Conservation (phyloP, 441 rosid species). For the Gossypium trilobum region DNA sequence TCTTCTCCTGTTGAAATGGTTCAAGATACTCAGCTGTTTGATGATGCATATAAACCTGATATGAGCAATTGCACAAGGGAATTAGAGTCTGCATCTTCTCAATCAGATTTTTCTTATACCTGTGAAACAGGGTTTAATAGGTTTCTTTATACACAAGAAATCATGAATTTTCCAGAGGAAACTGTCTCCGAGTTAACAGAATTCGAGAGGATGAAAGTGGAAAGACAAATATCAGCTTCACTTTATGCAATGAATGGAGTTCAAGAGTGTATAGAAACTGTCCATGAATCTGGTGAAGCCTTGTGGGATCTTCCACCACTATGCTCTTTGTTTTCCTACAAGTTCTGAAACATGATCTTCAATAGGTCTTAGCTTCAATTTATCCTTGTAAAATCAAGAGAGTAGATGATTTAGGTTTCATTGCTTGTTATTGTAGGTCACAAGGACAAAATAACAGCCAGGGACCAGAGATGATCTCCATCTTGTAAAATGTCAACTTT, state of each 20-base stretch:
- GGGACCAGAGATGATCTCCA: neutral
- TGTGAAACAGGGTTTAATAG: constrained; percentile 29
- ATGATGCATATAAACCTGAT: constrained; percentile 54
- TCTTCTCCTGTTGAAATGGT: constrained; percentile 20
- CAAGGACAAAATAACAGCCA: constrained; percentile 10
- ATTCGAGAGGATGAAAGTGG: constrained; percentile 61
- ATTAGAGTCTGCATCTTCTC: constrained; percentile 23
- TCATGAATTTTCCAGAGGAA: constrained; percentile 34
- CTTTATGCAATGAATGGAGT: constrained; percentile 60
- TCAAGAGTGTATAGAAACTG: constrained; percentile 48
- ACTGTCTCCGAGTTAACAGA: constrained; percentile 34
- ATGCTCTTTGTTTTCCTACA: constrained; percentile 28
- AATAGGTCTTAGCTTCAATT: neutral
- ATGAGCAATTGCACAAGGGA: constrained; percentile 37
- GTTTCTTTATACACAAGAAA: constrained; percentile 40
- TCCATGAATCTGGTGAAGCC: constrained; percentile 43
- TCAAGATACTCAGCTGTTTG: constrained; percentile 27
- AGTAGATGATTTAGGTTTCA: constrained; percentile 7
- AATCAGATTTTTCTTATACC: constrained; percentile 23
- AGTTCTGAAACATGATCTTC: neutral
- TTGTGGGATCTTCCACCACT: constrained; percentile 70
- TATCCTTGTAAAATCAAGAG: neutral
- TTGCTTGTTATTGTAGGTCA: constrained; percentile 10
- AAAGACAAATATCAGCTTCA: constrained; percentile 64
- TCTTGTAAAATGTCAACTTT: constrained; percentile 8